Percentiles rank a stretch among this genome's conserved stretches.
These are phyloP conservation scores for Rhizopus sp. DNA, from an alignment of 371 early-diverging fungal species.

Conservation along the genomic window DNA sequence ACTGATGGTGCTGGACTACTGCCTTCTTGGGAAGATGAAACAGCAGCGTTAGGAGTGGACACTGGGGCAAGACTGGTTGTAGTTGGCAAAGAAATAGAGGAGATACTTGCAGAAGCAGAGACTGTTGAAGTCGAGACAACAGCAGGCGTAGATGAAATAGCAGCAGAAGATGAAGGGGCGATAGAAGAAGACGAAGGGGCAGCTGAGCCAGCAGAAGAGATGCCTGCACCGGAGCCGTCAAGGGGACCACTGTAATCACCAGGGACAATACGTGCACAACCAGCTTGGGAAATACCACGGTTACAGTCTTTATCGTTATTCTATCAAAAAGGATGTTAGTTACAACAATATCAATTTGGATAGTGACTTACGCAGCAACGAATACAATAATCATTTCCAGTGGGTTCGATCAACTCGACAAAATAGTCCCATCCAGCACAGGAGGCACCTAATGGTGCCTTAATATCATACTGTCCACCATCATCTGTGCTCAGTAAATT, in stretches of 20 bases:
- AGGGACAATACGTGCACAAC: conserved; percentile 54
- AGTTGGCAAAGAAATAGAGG: conserved; percentile 5
- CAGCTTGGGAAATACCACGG: conserved; percentile 50
- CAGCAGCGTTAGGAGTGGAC: not conserved
- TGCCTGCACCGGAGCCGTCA: conserved; percentile 10
- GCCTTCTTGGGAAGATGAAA: not conserved
- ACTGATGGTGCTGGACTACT: conserved; percentile 7
- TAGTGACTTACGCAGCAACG: conserved; percentile 54
- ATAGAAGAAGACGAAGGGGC: conserved; percentile 4
- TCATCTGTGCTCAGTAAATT: conserved; percentile 39
- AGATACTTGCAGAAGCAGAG: conserved; percentile 4
- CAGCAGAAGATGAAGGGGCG: conserved; percentile 1
- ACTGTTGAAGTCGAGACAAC: conserved; percentile 1
- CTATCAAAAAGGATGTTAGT: conserved; percentile 10
- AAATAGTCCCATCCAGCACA: conserved; percentile 52
- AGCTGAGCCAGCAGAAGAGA: conserved; percentile 1
- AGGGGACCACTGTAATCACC: conserved; percentile 57
- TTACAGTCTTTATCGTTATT: conserved; percentile 47
- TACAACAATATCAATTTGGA: not conserved
- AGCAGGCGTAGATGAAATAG: conserved; percentile 6
- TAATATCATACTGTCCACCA: conserved; percentile 57
- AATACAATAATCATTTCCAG: conserved; percentile 48
- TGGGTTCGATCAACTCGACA: conserved; percentile 57
- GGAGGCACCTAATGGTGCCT: conserved; percentile 48
- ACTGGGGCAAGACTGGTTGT: not conserved